A percentile compares a stretch with the other conserved stretches of the same genome.
Conservation (phyloP, 2,329 filamentous ascomycete species). For the Pyricularia sp. region DNA sequence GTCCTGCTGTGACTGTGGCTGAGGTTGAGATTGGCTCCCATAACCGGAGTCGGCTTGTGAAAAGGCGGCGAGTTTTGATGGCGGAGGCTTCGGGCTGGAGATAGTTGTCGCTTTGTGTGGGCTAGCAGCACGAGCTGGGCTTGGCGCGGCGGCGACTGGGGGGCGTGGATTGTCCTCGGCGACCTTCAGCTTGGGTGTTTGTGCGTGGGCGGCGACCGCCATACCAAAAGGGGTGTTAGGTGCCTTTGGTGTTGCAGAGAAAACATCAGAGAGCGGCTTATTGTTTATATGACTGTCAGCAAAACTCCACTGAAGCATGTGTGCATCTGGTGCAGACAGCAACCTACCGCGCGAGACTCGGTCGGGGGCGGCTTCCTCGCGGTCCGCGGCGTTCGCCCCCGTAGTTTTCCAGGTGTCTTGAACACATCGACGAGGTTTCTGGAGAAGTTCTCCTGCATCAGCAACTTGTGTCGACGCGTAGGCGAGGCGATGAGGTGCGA, state of each 20-base stretch:
- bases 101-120: constrained; percentile 18
- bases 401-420: constrained; percentile 77
- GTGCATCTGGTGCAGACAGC: not conserved
- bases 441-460: constrained; percentile 1
- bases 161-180: constrained; percentile 32
- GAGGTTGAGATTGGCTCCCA: constrained; percentile 46
- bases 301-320: not conserved
- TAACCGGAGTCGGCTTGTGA: constrained; percentile 53
- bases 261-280: constrained; percentile 47
- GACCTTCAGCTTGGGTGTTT: constrained; percentile 45
- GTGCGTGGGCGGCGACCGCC: constrained; percentile 22
- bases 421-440: constrained; percentile 93
- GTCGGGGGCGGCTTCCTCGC: constrained; percentile 41
- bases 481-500: not conserved
- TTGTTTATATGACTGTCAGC: constrained; percentile 13
- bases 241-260: constrained; percentile 40
- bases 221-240: constrained; percentile 33
- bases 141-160: constrained; percentile 14
- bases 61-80: constrained; percentile 13
- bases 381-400: constrained; percentile 68
- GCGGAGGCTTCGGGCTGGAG: constrained; percentile 18
- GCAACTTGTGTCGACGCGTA: not conserved
- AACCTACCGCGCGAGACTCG: constrained; percentile 52
- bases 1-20: not conserved
- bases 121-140: constrained; percentile 16